These are phyloP conservation scores for Sporothrix mexicana DNA, from an alignment of 2,329 filamentous ascomycete species.

Conservation along the genomic window DNA sequence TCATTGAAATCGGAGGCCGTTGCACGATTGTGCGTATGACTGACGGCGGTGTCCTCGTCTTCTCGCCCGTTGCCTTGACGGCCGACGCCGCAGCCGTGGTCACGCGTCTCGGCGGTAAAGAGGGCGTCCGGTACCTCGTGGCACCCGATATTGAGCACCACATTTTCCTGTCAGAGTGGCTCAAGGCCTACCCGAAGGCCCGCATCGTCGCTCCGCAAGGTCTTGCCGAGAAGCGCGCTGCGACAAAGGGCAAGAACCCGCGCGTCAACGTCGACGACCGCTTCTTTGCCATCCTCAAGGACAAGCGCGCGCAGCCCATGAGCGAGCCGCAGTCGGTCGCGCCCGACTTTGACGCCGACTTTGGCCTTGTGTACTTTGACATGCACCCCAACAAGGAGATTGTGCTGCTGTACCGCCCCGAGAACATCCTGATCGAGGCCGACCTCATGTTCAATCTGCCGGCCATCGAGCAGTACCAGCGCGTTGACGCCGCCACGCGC, in stretches of 20 bases:
- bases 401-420: constrained; percentile 82
- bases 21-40: constrained; percentile 84
- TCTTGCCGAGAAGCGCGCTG: constrained; percentile 78
- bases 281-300: constrained; percentile 72
- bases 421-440: constrained; percentile 80
- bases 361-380: constrained; percentile 83
- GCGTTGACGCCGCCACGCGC: constrained; percentile 44
- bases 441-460: constrained; percentile 94
- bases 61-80: constrained; percentile 85
- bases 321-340: constrained; percentile 59
- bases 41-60: constrained; percentile 80
- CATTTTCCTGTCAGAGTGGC: constrained; percentile 89
- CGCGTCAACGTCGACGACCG: constrained; percentile 57
- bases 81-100: constrained; percentile 70
- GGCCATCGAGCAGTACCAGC: constrained; percentile 80
- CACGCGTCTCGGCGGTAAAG: constrained; percentile 62
- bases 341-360: constrained; percentile 83
- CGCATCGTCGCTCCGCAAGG: constrained; percentile 83
- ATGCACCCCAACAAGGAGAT: constrained; percentile 84
- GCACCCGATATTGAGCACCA: constrained; percentile 93
- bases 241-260: constrained; percentile 57
- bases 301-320: constrained; percentile 56
- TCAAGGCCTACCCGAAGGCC: constrained; percentile 75
- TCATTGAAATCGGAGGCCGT: constrained; percentile 81
- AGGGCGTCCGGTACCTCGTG: constrained; percentile 78